Evolutionary conservation across 805 yeast genomes (phyloP).

Genomic region (Cephaloascus albidus): DNA sequence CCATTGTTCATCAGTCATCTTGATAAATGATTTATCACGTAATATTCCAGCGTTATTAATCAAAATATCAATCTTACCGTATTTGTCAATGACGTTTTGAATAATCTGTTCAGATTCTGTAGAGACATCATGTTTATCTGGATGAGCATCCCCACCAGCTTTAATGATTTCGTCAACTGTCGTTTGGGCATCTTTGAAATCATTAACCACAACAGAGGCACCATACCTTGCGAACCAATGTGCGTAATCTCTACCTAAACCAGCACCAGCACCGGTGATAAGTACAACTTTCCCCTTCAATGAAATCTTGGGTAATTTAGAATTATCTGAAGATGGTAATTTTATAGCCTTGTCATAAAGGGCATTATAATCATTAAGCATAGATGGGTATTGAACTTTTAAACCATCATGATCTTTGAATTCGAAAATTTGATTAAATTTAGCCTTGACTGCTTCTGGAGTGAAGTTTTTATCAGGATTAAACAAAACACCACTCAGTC

Average conservation of each 20-base stretch:
- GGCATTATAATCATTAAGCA: conserved; percentile 60
- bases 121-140: conserved; percentile 76
- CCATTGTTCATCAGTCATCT: conserved; percentile 85
- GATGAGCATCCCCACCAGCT: conserved; percentile 75
- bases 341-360: conserved; percentile 43
- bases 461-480: conserved; percentile 72
- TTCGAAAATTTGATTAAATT: conserved; percentile 53
- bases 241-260: conserved; percentile 90
- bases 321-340: conserved; percentile 39
- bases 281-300: conserved; percentile 80
- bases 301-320: conserved; percentile 36
- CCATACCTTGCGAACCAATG: conserved; percentile 80
- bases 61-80: conserved; percentile 78
- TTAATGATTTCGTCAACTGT: conserved; percentile 69
- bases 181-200: conserved; percentile 62
- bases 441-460: conserved; percentile 72
- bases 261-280: conserved; percentile 93
- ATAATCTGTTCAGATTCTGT: conserved; percentile 66
- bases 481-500: conserved; percentile 79
- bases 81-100: conserved; percentile 63
- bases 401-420: conserved; percentile 48
- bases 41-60: conserved; percentile 93
- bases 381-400: conserved; percentile 57
- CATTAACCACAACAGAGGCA: conserved; percentile 92
- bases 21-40: conserved; percentile 79